Evolutionary conservation across 352 stramenopile genomes (phyloP).

Genomic region (Elongisporangium anandrum): DNA sequence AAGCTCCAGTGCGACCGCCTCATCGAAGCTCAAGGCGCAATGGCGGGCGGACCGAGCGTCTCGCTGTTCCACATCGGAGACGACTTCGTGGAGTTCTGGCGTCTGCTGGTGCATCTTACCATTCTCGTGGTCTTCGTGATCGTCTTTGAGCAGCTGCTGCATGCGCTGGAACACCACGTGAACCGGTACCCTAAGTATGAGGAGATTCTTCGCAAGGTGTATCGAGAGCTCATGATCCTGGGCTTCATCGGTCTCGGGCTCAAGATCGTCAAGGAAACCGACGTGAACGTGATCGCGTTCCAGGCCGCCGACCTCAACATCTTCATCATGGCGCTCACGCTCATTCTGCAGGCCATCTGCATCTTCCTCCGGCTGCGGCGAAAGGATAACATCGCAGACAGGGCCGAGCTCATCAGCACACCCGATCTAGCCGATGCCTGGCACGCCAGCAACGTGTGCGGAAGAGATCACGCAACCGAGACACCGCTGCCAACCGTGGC

Average conservation of each 20-base stretch:
- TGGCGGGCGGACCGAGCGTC: constrained; percentile 10
- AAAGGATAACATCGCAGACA: constrained; percentile 31
- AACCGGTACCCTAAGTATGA: constrained; percentile 54
- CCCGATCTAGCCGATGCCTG: constrained; percentile 27
- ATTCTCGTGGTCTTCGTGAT: constrained; percentile 48
- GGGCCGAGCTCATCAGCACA: constrained; percentile 38
- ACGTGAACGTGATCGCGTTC: constrained; percentile 38
- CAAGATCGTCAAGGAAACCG: constrained; percentile 44
- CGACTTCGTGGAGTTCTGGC: constrained; percentile 50
- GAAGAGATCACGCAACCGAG: too few relatives aligned
- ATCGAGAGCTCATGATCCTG: constrained; percentile 57
- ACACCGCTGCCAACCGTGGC: too few relatives aligned
- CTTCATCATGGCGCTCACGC: constrained; percentile 46
- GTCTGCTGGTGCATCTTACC: constrained; percentile 40
- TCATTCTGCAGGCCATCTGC: constrained; percentile 47
- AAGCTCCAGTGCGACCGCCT: too few relatives aligned
- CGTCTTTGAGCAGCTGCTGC: constrained; percentile 36
- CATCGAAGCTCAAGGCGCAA: too few relatives aligned
- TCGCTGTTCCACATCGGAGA: constrained; percentile 57
- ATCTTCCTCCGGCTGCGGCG: constrained; percentile 44
- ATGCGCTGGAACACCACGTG: constrained; percentile 48
- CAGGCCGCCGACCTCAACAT: constrained; percentile 50
- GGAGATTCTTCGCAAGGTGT: constrained; percentile 64
- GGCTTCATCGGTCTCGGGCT: constrained; percentile 49
- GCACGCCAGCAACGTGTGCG: too few relatives aligned